Conservation (phyloP, 2,329 filamentous ascomycete genomes). For the Colletotrichum navitas region DNA sequence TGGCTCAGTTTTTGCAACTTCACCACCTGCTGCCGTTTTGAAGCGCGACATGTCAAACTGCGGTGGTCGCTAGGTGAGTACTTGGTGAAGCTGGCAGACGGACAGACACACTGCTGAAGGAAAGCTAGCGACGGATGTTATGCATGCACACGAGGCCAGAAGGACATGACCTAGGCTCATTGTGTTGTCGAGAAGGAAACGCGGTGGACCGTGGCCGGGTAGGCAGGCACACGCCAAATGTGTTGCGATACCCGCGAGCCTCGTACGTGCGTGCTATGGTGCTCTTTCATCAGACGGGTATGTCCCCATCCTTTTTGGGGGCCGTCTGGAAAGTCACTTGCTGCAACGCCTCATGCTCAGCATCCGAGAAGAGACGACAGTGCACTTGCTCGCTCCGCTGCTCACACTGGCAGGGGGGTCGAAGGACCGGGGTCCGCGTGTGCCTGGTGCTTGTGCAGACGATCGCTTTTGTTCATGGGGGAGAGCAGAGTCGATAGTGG, state of each 20-base stretch:
- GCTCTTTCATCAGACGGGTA: neutral
- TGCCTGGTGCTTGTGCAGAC: slow-evolving; percentile 2
- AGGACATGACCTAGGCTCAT: slow-evolving; percentile 16
- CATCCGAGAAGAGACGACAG: slow-evolving; percentile 8
- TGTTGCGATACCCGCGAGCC: too few relatives aligned
- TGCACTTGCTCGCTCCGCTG: neutral
- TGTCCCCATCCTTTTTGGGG: slow-evolving; percentile 34
- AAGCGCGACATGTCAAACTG: neutral
- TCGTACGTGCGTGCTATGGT: neutral
- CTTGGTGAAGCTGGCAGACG: neutral
- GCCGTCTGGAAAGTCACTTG: slow-evolving; percentile 19
- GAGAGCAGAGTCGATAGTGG: slow-evolving; percentile 4
- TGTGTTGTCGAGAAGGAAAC: slow-evolving; percentile 17
- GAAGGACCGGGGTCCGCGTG: neutral
- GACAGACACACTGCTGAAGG: neutral
- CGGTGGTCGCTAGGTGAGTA: neutral
- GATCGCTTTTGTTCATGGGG: neutral
- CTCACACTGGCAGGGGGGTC: neutral
- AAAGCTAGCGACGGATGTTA: neutral
- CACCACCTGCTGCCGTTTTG: neutral
- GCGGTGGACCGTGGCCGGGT: neutral
- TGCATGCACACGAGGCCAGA: neutral
- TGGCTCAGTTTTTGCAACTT: neutral
- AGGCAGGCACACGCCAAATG: too few relatives aligned
- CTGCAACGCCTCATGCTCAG: slow-evolving; percentile 26